Conservation (phyloP, 371 early-diverging fungal genomes). For the Apophysomyces sp. region DNA sequence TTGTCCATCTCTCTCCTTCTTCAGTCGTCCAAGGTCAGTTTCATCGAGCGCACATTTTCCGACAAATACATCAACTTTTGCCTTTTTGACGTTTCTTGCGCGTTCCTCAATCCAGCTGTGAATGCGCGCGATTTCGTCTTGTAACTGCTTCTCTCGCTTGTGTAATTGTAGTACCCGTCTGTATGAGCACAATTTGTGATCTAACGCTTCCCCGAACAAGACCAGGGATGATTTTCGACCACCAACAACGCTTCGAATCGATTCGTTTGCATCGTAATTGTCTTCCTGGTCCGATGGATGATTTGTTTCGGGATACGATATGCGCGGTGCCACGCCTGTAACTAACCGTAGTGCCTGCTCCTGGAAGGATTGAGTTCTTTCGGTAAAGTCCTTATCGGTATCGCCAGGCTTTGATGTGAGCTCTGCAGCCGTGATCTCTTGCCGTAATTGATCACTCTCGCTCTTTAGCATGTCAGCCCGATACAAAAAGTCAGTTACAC, state of each 20-base stretch:
- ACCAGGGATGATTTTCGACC: slow-evolving; percentile 31
- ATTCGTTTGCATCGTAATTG: slow-evolving; percentile 36
- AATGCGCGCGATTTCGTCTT: slow-evolving; percentile 34
- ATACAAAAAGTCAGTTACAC: slow-evolving; percentile 43
- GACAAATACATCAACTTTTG: slow-evolving; percentile 32
- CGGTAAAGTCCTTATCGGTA: slow-evolving; percentile 25
- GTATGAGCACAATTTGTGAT: slow-evolving; percentile 37
- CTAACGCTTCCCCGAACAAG: slow-evolving; percentile 35
- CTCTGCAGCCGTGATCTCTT: slow-evolving; percentile 19
- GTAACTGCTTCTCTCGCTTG: slow-evolving; percentile 25
- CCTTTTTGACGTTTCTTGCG: slow-evolving; percentile 14
- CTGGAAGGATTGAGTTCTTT: slow-evolving; percentile 27
- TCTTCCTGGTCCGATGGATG: slow-evolving; percentile 22
- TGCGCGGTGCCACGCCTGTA: slow-evolving; percentile 23
- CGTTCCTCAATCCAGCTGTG: slow-evolving; percentile 33
- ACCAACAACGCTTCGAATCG: slow-evolving; percentile 29
- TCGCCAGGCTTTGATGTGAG: slow-evolving; percentile 13
- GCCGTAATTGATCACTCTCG: slow-evolving; percentile 13
- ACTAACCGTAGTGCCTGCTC: slow-evolving; percentile 32
- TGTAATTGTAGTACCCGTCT: slow-evolving; percentile 33
- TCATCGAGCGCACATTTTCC: slow-evolving; percentile 30
- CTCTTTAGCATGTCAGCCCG: slow-evolving; percentile 20
- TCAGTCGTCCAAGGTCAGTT: slow-evolving; percentile 22
- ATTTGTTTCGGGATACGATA: slow-evolving; percentile 34
- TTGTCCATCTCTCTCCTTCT: slow-evolving; percentile 34